Evolutionary conservation across 441 rosid species (phyloP).

Genomic region (Geranium incanum): DNA sequence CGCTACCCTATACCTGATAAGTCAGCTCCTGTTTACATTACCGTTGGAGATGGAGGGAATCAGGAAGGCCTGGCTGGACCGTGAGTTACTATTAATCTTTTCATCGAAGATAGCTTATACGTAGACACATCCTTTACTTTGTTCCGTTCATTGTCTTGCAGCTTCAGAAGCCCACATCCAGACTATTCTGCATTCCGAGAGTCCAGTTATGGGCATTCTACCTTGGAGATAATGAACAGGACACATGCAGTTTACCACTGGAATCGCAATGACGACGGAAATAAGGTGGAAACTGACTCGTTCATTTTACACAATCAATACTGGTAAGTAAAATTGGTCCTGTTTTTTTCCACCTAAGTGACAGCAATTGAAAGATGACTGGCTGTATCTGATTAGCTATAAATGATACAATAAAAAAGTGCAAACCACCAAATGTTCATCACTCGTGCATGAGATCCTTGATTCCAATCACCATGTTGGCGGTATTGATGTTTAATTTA

Average conservation of each 20-base stretch:
- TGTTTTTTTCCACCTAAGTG: no score
- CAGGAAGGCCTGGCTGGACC: slow-evolving; percentile 4
- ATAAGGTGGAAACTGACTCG: slow-evolving; percentile 47
- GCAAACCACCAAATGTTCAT: no score
- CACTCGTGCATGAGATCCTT: no score
- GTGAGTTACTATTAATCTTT: not conserved
- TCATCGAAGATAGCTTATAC: no score
- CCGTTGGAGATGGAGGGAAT: slow-evolving; percentile 4
- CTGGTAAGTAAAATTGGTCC: slow-evolving; percentile 34
- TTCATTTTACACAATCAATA: slow-evolving; percentile 51
- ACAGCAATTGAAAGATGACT: no score
- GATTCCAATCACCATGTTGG: no score
- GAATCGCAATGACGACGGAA: slow-evolving; percentile 67
- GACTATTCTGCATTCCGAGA: slow-evolving; percentile 77
- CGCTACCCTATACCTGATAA: not conserved
- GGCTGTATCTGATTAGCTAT: no score
- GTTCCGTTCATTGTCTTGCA: slow-evolving; percentile 19
- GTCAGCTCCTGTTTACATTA: slow-evolving; percentile 5
- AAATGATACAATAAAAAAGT: no score
- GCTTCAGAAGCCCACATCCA: slow-evolving; percentile 66
- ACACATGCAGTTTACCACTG: slow-evolving; percentile 66
- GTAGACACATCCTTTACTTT: not conserved
- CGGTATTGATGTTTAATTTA: no score
- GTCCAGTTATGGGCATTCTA: slow-evolving; percentile 72
- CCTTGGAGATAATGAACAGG: slow-evolving; percentile 52